Conservation (phyloP, 345 rosid species). For the Camelina sativa region DNA sequence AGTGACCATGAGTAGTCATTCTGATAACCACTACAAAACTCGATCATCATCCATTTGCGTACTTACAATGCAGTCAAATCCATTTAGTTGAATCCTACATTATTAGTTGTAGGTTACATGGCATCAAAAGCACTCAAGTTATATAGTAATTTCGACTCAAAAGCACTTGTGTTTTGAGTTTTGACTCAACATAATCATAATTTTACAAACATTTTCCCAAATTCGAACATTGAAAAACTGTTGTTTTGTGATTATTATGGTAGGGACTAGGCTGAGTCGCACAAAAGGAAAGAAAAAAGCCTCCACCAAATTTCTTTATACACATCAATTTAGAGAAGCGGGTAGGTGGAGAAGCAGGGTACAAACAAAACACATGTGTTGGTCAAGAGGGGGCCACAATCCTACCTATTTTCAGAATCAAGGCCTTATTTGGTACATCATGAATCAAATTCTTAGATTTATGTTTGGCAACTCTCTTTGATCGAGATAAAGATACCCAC, state of each 20-base stretch:
- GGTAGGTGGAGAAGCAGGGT: slow-evolving; percentile 35
- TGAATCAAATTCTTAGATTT: background rate
- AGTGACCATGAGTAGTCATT: too few relatives aligned
- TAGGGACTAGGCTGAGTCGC: background rate
- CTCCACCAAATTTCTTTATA: background rate
- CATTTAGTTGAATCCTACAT: too few relatives aligned
- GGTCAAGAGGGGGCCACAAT: slow-evolving; percentile 7
- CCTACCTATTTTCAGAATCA: slow-evolving; percentile 42
- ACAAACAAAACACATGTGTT: slow-evolving; percentile 40
- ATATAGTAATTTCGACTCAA: too few relatives aligned
- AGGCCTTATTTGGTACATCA: slow-evolving; percentile 31
- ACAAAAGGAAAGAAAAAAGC: background rate
- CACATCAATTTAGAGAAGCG: background rate
- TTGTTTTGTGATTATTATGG: background rate
- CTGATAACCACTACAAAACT: too few relatives aligned
- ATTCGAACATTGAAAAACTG: background rate
- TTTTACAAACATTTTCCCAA: background rate
- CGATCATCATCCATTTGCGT: too few relatives aligned
- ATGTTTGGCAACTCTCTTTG: background rate
- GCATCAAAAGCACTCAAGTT: too few relatives aligned
- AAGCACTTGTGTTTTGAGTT: too few relatives aligned
- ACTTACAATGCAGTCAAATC: too few relatives aligned
- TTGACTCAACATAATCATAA: too few relatives aligned
- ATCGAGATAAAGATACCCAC: too few relatives aligned
- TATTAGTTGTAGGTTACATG: too few relatives aligned